phyloP scores from a whole-genome alignment of 352 stramenopile genomes.

The Thraustotheca clavata region DNA sequence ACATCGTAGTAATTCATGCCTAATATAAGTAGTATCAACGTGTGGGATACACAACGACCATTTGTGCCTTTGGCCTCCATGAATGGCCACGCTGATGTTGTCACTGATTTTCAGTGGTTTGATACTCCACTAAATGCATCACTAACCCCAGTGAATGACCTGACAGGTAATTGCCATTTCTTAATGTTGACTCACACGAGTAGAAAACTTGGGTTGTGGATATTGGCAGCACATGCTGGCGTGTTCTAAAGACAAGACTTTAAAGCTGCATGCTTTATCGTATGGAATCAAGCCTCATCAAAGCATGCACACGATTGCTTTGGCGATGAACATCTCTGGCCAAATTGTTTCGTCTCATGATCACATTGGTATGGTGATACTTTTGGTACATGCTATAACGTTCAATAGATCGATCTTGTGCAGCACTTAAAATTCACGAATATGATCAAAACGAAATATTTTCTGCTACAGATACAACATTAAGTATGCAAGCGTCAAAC shows the following conservation, averaged over 20 bases:
- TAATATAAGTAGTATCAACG: conserved; percentile 53
- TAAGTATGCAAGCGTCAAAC: conserved; percentile 4
- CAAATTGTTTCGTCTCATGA: conserved; percentile 79
- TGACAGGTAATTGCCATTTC: not conserved
- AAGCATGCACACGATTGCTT: conserved; percentile 53
- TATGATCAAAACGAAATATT: conserved; percentile 62
- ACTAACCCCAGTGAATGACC: not conserved
- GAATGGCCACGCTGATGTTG: conserved; percentile 77
- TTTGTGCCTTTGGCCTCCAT: conserved; percentile 80
- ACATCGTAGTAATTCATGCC: not conserved
- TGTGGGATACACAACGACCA: conserved; percentile 77
- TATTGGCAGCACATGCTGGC: conserved; percentile 86
- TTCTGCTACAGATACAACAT: conserved; percentile 33
- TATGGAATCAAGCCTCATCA: conserved; percentile 78
- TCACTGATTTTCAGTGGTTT: conserved; percentile 77
- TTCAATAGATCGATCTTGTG: conserved; percentile 73
- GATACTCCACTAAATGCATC: conserved; percentile 46
- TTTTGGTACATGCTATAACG: not conserved
- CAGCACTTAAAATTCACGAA: conserved; percentile 73
- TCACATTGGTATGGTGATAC: conserved; percentile 39
- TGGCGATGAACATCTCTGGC: conserved; percentile 71
- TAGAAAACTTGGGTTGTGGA: conserved; percentile 60
- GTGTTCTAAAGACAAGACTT: conserved; percentile 79
- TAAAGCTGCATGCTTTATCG: conserved; percentile 79
- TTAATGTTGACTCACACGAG: not conserved